A percentile compares a stretch with the other conserved stretches of the same genome.
phyloP scores from a whole-genome alignment of 1,139 yeast species.

The Geotrichum citri-aurantii region DNA sequence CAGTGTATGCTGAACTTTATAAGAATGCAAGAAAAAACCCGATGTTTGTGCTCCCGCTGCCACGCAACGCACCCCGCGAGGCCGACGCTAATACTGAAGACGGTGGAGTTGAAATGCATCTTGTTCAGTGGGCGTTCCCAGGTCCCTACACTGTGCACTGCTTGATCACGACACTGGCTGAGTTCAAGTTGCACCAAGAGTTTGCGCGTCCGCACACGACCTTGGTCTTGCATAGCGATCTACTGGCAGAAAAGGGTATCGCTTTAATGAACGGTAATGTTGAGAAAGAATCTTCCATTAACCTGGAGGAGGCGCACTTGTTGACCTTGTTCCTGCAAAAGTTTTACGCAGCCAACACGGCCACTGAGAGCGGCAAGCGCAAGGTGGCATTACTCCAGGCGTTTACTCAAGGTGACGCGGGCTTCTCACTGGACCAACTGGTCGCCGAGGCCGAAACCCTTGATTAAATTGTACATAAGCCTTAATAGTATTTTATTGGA shows the following conservation, averaged over 20 bases:
- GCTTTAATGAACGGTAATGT: slow-evolving; percentile 86
- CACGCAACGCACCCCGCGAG: slow-evolving; percentile 37
- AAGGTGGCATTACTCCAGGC: slow-evolving; percentile 54
- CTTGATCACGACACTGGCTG: slow-evolving; percentile 86
- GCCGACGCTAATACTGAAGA: slow-evolving; percentile 3
- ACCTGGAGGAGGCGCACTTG: slow-evolving; percentile 69
- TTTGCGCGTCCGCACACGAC: slow-evolving; percentile 95
- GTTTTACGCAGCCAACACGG: slow-evolving; percentile 69
- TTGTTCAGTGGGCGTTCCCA: slow-evolving; percentile 89
- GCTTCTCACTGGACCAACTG: slow-evolving; percentile 60
- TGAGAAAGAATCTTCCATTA: slow-evolving; percentile 59
- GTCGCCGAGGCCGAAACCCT: slow-evolving; percentile 67
- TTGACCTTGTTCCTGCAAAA: slow-evolving; percentile 76
- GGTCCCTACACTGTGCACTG: slow-evolving; percentile 84
- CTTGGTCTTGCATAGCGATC: slow-evolving; percentile 77
- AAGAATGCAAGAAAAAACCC: slow-evolving; percentile 71
- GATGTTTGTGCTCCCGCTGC: slow-evolving; percentile 43
- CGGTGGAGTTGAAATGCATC: slow-evolving; percentile 65
- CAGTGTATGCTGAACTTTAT: slow-evolving; percentile 55
- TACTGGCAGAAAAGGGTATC: slow-evolving; percentile 53
- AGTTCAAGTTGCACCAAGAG: slow-evolving; percentile 84
- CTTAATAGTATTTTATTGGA: neutral
- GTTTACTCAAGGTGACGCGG: slow-evolving; percentile 63
- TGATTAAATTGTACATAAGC: slow-evolving; percentile 37
- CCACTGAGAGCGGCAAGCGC: slow-evolving; percentile 37